Evolutionary conservation across 768 basidiomycete genomes (phyloP), one percentile per base, ranked within the genome.

Genomic region (Podaxis mareebaensis): DNA sequence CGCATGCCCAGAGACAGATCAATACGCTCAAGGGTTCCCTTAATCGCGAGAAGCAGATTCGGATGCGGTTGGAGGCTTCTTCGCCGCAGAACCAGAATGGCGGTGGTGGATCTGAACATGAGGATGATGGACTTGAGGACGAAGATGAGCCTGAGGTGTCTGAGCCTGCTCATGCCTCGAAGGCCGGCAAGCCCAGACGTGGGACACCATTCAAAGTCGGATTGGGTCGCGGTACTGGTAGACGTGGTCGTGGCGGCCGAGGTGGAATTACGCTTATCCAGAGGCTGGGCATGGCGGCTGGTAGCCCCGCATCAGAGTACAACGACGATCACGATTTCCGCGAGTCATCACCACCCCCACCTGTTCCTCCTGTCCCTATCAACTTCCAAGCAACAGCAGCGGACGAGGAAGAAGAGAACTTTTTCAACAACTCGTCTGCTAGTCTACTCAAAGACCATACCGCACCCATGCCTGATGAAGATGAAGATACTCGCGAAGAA

Each of bases 1-100:
- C 92, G 11, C 93, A 95, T 73, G 91, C 94, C 3, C 92, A 95
- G 73, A 80, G 93, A 64, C 93, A 93, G 70, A 89, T 95, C 69
- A 83, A 80, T 65, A 93, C 93, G 15, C 84, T 95, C 64, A 91
- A 92, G 70, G 85, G 89, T 53, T 87, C 88, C 0, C 73, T 95
- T 58, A 85, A 87, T 69, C 82, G 93, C 63, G 94, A 95, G 82
- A 95, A 93, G 77, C 89, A 92, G 77, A 77, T 87, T 60, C 85
- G 89, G 38, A 84, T 93, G 71, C 68, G 67, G 17, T 61, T 75
- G 15, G 74, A 75, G 53, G 67, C 53, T 53, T 53, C 30, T 6
- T 33, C 33, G 33, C 33, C 62, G 7, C 62, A 66, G 53, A 64
- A 64, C 74, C 78, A 79, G 49, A 65, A 64, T 20, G 71, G 79